Evolutionary conservation across 495 filamentous ascomycete species (phyloP), one percentile per base, ranked within the genome.

Genomic region (Amniculicola lignicola): DNA sequence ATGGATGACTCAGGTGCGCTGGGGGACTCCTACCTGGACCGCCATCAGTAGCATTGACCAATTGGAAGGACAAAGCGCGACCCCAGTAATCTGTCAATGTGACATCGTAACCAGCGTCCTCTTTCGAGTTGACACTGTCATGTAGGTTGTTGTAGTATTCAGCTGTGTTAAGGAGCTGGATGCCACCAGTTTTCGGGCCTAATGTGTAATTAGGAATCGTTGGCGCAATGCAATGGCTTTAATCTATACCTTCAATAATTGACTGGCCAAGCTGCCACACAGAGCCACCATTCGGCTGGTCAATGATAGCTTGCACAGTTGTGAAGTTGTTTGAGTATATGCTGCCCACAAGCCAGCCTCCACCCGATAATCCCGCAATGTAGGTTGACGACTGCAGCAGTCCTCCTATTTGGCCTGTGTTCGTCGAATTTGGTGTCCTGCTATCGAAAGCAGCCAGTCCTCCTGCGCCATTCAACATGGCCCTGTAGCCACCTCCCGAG

Each of bases 241-340:
- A 4, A 11, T 21, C 9, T 40, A 7, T 51, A 64, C 61, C 61
- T 44, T 85, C 66, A 54, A 96, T 74, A 63, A 97, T 90, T 40
- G 80, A 85, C 62, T 87, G 84, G 2, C 76, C 79, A 57, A 96
- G 87, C 56, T 90, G 72, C 91, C 91, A 97, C 4, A 82, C 69
- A 14, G 72, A 73, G 11, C 78, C 80, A 16, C 77, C 78, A 15
- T 54, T 37, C 12, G 43, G 56, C 19, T 59, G 45, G 27, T 81
- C 68, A 25, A 83, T 79, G 53, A 94, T 78, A 33, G 67, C 67
- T 25, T 79, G 66, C 36, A 96, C 78, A 14, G 82, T 84, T 27
- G 85, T 86, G 73, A 91, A 97, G 71, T 96, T 97, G 74, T 96
- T 97, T 54, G 85, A 75, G 63, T 82, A 93, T 15, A 97, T 79